phyloP scores from a whole-genome alignment of 2,329 filamentous ascomycete genomes.

The Xylariaceae sp. region DNA sequence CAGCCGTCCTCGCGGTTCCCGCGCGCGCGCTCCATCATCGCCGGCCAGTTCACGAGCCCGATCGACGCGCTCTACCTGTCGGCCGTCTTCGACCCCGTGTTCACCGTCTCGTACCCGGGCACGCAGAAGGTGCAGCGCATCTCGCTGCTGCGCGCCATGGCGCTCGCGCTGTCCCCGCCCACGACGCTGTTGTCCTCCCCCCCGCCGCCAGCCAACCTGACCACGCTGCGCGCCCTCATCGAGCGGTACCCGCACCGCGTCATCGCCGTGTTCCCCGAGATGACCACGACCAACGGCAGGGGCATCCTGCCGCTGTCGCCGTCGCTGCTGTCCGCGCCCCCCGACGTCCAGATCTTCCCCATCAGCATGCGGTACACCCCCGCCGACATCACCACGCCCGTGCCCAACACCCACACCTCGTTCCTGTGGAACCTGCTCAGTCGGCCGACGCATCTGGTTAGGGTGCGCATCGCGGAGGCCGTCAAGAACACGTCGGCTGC shows the following conservation, averaged over 20 bases:
- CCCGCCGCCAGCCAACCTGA: slow-evolving; percentile 51
- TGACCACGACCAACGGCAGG: slow-evolving; percentile 89
- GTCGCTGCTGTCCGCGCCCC: slow-evolving; percentile 68
- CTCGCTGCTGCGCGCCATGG: slow-evolving; percentile 74
- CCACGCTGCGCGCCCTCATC: slow-evolving; percentile 66
- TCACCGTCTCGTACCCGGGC: slow-evolving; percentile 80
- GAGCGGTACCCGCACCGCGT: slow-evolving; percentile 71
- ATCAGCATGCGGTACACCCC: slow-evolving; percentile 89
- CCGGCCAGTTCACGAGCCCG: slow-evolving; percentile 87
- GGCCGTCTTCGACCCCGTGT: slow-evolving; percentile 94
- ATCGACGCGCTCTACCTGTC: slow-evolving; percentile 93
- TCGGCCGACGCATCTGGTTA: slow-evolving; percentile 83
- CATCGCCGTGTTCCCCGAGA: slow-evolving; percentile 90
- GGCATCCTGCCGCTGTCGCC: slow-evolving; percentile 85
- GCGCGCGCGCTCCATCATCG: slow-evolving; percentile 78
- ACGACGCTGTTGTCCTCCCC: slow-evolving; percentile 48
- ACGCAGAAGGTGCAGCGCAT: slow-evolving; percentile 75
- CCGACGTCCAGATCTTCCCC: slow-evolving; percentile 79
- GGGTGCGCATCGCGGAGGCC: slow-evolving; percentile 84
- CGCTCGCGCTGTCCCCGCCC: slow-evolving; percentile 67
- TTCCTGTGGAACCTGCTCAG: slow-evolving; percentile 89
- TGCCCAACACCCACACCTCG: slow-evolving; percentile 70
- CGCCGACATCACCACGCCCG: slow-evolving; percentile 84
- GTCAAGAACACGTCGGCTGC: slow-evolving; percentile 56
- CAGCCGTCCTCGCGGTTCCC: slow-evolving; percentile 76